Evolutionary conservation across 1,284 basidiomycete genomes (phyloP).

Genomic region (Agaricales sp.): DNA sequence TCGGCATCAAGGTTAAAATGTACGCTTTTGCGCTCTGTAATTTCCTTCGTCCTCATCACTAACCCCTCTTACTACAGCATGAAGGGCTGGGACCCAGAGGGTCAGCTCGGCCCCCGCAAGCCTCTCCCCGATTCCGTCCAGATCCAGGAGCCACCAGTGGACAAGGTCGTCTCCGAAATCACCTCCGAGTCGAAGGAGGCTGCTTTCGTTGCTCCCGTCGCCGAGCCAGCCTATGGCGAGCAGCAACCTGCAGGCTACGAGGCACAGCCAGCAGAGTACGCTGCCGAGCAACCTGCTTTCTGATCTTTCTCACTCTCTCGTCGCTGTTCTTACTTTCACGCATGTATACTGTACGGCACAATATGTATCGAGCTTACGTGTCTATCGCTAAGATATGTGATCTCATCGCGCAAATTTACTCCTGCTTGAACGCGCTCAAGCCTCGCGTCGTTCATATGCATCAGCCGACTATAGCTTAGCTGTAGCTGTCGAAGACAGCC

Average conservation of each 20-base stretch:
- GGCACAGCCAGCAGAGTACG: slow-evolving; percentile 13
- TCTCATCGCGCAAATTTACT: too few species aligned
- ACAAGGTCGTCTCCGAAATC: slow-evolving; percentile 73
- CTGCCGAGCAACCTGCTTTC: slow-evolving; percentile 36
- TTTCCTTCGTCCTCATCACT: slow-evolving; percentile 7
- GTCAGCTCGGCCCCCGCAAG: slow-evolving; percentile 81
- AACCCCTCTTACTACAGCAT: slow-evolving; percentile 49
- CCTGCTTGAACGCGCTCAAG: too few species aligned
- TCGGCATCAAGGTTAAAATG: slow-evolving; percentile 99
- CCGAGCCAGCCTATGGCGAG: slow-evolving; percentile 42
- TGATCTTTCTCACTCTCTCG: slow-evolving; percentile 17
- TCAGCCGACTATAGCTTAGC: too few species aligned
- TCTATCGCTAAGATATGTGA: too few species aligned
- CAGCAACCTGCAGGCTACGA: slow-evolving; percentile 30
- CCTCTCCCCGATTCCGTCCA: slow-evolving; percentile 95
- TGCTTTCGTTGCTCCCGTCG: slow-evolving; percentile 35
- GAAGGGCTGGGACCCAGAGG: slow-evolving; percentile 94
- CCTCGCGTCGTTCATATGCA: too few species aligned
- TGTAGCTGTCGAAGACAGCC: too few species aligned
- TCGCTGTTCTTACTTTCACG: not conserved
- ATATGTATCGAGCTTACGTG: too few species aligned
- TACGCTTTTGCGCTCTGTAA: slow-evolving; percentile 26
- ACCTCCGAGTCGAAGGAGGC: slow-evolving; percentile 74
- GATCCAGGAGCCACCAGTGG: slow-evolving; percentile 77
- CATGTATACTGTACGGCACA: too few species aligned